Conservation (phyloP, 179 eudicot species). For the Dionaea muscipula region DNA sequence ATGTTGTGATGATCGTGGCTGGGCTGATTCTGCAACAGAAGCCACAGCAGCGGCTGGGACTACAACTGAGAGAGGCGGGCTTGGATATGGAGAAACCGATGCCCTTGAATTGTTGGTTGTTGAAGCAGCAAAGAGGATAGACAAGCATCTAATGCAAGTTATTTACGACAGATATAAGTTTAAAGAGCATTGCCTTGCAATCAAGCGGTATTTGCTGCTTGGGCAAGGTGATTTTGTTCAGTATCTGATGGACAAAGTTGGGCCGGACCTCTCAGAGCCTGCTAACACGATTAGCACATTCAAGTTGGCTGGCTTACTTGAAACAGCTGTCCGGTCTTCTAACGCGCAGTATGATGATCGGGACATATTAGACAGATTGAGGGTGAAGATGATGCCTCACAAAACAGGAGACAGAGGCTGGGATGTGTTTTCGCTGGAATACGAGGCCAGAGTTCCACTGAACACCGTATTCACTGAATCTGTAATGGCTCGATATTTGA, state of each 20-base stretch:
- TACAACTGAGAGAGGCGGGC: conserved; percentile 76
- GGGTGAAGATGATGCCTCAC: conserved; percentile 96
- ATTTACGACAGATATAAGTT: conserved; percentile 62
- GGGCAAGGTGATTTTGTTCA: conserved; percentile 99
- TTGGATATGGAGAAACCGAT: conserved; percentile 97
- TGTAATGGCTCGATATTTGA: conserved; percentile 73
- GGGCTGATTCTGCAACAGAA: conserved; percentile 93
- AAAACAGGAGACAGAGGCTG: conserved; percentile 86
- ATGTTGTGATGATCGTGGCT: conserved; percentile 87
- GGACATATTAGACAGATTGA: conserved; percentile 70
- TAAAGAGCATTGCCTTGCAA: conserved; percentile 91
- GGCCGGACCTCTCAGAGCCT: conserved; percentile 88
- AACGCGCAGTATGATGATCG: conserved; percentile 89
- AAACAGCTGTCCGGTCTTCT: conserved; percentile 79
- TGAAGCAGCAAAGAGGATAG: conserved; percentile 93
- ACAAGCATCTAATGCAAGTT: conserved; percentile 76
- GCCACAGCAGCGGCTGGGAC: conserved; percentile 92
- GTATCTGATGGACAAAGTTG: conserved; percentile 91
- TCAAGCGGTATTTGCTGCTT: conserved; percentile 77
- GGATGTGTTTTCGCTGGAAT: conserved; percentile 94
- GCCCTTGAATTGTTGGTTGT: conserved; percentile 79
- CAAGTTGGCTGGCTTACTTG: conserved; percentile 78
- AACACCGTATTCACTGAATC: conserved; percentile 85
- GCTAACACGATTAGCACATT: conserved; percentile 89
- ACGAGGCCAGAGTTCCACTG: conserved; percentile 75